Percentiles rank a stretch among this genome's conserved stretches.
Conservation (phyloP, 2,329 filamentous ascomycete species). For the Xylaria sp. region DNA sequence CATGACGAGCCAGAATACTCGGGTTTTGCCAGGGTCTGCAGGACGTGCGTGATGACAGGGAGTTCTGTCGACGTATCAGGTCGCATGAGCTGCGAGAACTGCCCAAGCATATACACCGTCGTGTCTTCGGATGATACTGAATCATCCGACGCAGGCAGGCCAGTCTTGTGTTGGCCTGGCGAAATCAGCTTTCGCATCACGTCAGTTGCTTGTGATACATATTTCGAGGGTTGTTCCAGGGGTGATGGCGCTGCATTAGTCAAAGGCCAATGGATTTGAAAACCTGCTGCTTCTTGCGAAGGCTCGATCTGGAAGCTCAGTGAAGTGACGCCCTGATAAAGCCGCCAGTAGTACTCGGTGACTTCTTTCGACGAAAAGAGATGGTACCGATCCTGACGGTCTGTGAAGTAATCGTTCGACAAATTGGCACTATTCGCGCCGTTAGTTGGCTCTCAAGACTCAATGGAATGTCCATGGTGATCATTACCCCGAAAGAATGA, state of each 20-base stretch:
- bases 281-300: slow-evolving; percentile 49
- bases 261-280: slow-evolving; percentile 65
- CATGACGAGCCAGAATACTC: slow-evolving; percentile 67
- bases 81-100: slow-evolving; percentile 78
- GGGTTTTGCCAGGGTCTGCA: slow-evolving; percentile 60
- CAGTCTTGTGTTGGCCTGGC: slow-evolving; percentile 36
- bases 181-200: slow-evolving; percentile 63
- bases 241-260: slow-evolving; percentile 72
- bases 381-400: slow-evolving; percentile 92
- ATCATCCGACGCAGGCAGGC: slow-evolving; percentile 20
- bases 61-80: slow-evolving; percentile 84
- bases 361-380: slow-evolving; percentile 75
- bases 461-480: neutral
- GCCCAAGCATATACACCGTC: slow-evolving; percentile 77
- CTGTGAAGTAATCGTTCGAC: slow-evolving; percentile 91
- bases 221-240: slow-evolving; percentile 61
- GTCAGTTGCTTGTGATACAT: slow-evolving; percentile 62
- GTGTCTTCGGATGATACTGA: slow-evolving; percentile 49
- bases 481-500: slow-evolving; percentile 80
- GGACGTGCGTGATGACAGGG: slow-evolving; percentile 69
- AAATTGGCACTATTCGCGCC: slow-evolving; percentile 62
- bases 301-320: slow-evolving; percentile 79
- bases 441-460: slow-evolving; percentile 16
- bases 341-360: slow-evolving; percentile 72
- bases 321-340: slow-evolving; percentile 71